phyloP scores from a whole-genome alignment of 306 rosid genomes.

The Cucurbita pepo region DNA sequence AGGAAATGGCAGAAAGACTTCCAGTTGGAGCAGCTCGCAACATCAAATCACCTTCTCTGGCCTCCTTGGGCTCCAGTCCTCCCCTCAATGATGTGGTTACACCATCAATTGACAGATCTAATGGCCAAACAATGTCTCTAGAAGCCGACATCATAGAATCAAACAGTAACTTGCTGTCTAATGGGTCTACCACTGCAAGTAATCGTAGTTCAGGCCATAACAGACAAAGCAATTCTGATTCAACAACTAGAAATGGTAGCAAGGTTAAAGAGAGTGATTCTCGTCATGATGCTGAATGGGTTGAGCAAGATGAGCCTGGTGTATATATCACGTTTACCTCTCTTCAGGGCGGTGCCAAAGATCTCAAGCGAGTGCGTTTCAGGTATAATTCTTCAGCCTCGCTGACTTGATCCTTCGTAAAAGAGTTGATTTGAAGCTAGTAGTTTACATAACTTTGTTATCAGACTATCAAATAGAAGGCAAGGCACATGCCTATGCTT shows the following conservation, averaged over 20 bases:
- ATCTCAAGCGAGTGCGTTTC: conserved; percentile 13
- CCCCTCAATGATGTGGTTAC: conserved; percentile 39
- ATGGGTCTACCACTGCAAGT: conserved; percentile 50
- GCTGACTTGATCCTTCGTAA: background rate
- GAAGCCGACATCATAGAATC: conserved; percentile 64
- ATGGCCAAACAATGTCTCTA: conserved; percentile 40
- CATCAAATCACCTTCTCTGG: conserved; percentile 47
- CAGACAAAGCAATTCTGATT: conserved; percentile 62
- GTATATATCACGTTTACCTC: conserved; percentile 9
- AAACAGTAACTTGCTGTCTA: conserved; percentile 45
- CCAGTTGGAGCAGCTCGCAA: conserved; percentile 82
- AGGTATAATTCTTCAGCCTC: conserved; percentile 6
- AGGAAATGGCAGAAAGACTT: conserved; percentile 96
- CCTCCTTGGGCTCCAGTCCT: conserved; percentile 66
- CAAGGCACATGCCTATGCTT: background rate
- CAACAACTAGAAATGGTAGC: conserved; percentile 22
- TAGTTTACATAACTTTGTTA: background rate
- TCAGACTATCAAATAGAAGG: background rate
- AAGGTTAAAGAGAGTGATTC: conserved; percentile 54
- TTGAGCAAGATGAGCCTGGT: conserved; percentile 13
- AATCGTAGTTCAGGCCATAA: conserved; percentile 42
- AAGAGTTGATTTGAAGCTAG: background rate
- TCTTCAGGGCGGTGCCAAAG: conserved; percentile 9
- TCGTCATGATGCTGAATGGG: conserved; percentile 20
- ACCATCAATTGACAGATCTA: conserved; percentile 45